A percentile compares a stretch with the other conserved stretches of the same genome.
Evolutionary conservation across 1,284 basidiomycete genomes (phyloP).

Genomic region (Irpex lacteus): DNA sequence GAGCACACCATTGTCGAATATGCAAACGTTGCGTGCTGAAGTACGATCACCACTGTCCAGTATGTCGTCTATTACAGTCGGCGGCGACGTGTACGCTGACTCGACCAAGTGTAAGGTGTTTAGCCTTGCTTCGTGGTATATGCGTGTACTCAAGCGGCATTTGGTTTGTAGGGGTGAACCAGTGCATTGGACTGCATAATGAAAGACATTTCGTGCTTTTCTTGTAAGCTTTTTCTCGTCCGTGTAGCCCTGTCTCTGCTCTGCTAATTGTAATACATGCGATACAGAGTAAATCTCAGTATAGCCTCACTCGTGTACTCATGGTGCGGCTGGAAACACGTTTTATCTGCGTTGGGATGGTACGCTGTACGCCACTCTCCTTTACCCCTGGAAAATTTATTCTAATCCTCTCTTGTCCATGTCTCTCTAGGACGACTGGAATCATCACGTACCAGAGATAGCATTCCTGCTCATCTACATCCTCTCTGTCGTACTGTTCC

Average conservation of each 20-base stretch:
- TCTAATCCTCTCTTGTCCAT: not conserved
- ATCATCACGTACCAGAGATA: constrained; percentile 62
- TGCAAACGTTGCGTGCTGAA: constrained; percentile 92
- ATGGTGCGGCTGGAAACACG: constrained; percentile 55
- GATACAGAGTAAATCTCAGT: constrained; percentile 72
- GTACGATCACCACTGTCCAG: constrained; percentile 94
- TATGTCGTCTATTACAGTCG: constrained; percentile 35
- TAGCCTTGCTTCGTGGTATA: constrained; percentile 8
- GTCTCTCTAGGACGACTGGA: constrained; percentile 48
- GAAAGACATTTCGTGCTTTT: constrained; percentile 96
- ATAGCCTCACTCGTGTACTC: constrained; percentile 58
- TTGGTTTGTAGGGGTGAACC: constrained; percentile 82
- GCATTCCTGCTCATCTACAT: constrained; percentile 77
- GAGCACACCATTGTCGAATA: constrained; percentile 93
- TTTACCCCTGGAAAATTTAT: constrained; percentile 9
- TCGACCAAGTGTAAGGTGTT: constrained; percentile 40
- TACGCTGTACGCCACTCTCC: constrained; percentile 19
- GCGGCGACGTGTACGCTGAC: not conserved
- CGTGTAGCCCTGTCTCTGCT: too few relatives aligned
- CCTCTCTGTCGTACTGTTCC: constrained; percentile 69
- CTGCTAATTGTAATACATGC: not conserved
- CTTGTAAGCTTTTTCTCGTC: constrained; percentile 72
- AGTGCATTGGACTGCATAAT: constrained; percentile 94
- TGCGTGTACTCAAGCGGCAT: constrained; percentile 4
- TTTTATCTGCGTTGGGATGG: constrained; percentile 57